Evolutionary conservation across 2,329 filamentous ascomycete genomes (phyloP), one percentile per base, ranked within the genome.

Genomic region (Clarireedia sp.): DNA sequence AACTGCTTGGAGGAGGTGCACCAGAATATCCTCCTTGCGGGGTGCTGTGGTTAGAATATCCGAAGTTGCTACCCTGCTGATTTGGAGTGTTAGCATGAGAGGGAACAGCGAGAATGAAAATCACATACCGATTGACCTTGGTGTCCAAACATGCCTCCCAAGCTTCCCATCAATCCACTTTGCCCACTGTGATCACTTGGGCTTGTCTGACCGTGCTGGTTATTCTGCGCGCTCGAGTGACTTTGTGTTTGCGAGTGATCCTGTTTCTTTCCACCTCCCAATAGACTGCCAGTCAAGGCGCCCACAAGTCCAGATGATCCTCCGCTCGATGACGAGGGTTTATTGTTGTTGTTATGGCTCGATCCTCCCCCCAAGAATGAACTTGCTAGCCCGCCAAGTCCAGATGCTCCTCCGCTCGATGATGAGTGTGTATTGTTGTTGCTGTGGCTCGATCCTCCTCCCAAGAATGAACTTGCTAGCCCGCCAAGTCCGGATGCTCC

Each of bases 1-100:
- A 85, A 6, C 80, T 77, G 14, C 77, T 69, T n/a, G 81, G 79
- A 12, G 85, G 85, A 40, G 83, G 81, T 55, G 79, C 75, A 54
- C 83, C 85, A 46, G 65, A 58, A 73, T 87, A 89, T 38, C 75
- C 74, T 45, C 79, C 78, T 59, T 76, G 29, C 3, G 29, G 68
- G 44, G 78, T 59, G 21, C 74, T 60, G 21, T 74, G 68, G 63
- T 79, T 79, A 21, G 80, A 81, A 68, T 86, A 86, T 33, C 83
- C 85, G 66, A 80, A 89, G 65, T 78, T 80, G 60, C 82, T 76
- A 57, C 73, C 72, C 57, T 67, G 58, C 57, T 65, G 2, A 36
- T 40, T 48, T 29, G 14, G 50, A 45, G 36, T 14, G 33, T 59
- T 48, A 57, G 53, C 70, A 64, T 16, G 36, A 48, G n/a, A n/a